These are phyloP conservation scores for Ulmus americana DNA, from an alignment of 331 rosid genomes.

Conservation along the genomic window DNA sequence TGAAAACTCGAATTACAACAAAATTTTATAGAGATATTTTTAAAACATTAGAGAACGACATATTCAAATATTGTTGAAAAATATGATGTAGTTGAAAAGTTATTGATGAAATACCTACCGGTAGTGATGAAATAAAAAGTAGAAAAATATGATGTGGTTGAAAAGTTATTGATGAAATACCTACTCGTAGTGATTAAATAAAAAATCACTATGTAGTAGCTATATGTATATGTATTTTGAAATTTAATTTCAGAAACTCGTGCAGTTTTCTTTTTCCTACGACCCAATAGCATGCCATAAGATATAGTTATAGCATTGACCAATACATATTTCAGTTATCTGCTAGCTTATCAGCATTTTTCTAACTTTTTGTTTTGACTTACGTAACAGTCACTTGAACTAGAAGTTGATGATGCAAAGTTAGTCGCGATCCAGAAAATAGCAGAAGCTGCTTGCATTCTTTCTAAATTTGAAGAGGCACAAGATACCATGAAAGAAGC, in stretches of 20 bases:
- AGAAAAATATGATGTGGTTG: too few relatives aligned
- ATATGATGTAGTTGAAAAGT: too few relatives aligned
- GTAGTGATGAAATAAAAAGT: too few relatives aligned
- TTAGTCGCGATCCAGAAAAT: conserved; percentile 58
- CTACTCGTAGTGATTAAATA: too few relatives aligned
- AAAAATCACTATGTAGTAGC: too few relatives aligned
- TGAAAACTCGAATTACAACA: too few relatives aligned
- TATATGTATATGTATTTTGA: too few relatives aligned
- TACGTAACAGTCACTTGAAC: conserved; percentile 51
- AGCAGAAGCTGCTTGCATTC: conserved; percentile 63
- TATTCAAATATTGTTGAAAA: too few relatives aligned
- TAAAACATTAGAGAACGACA: too few relatives aligned
- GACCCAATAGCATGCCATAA: background rate
- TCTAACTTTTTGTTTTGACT: conserved; percentile 5
- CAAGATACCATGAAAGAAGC: conserved; percentile 75
- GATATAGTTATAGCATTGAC: background rate
- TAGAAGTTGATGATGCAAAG: conserved; percentile 72
- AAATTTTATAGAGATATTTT: too few relatives aligned
- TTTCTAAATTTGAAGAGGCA: conserved; percentile 79
- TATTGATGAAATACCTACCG: too few relatives aligned
- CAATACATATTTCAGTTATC: conserved; percentile 4
- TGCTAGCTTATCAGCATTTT: background rate
- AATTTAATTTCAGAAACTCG: background rate
- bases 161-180: too few relatives aligned
- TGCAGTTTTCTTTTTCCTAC: background rate